Base-by-base conservation (phyloP, 345 rosid genomes). In the Dimocarpus longan region DNA sequence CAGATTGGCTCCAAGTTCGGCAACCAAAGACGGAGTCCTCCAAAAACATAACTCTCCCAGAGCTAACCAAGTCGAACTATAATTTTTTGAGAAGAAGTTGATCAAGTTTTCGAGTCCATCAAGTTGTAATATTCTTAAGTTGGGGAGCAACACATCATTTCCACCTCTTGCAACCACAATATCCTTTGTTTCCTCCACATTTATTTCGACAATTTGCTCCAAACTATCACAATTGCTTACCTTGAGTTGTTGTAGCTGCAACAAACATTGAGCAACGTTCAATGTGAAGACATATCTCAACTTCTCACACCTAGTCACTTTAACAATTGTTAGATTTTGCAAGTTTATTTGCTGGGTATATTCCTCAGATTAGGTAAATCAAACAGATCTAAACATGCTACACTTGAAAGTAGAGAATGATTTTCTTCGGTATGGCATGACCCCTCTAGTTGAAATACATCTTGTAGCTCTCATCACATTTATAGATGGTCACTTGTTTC, bases 381-480 rank as follows among this genome's bases (percentile, higher is more conserved):
- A 5, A 1, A 1, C 18, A 81, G 22, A 46, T 26, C 5, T 46
- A 76, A 48, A 2, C 18, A 16, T 18, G 5, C 5, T 40, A 80
- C 18, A 64, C 37, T 39, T 22, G 75, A 69, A 5, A 46, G 71
- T 22, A 42, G 40, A 46, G 39, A 37, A 4, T 43, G 26, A 50
- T 64, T 44, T 64, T n/a, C 73, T 60, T 59, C 28, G 10, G 21
- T 9, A 18, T 37, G 1, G 37, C 28, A 5, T 2, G 13, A 13
- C 40, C 56, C 66, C 32, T 80, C 82, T 0, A 75, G 18, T 24
- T 63, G 66, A 76, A 64, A 76, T 11, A 80, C 70, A 5, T 50
- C 54, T 69, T 48, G 40, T 54, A 80, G 18, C 28, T 5, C 28
- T 5, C 37, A 32, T 16, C 19, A 46, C 18, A 50, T 74, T 74